Evolutionary conservation across 2,329 filamentous ascomycete species (phyloP).

Genomic region (Fusarium nematophilum): DNA sequence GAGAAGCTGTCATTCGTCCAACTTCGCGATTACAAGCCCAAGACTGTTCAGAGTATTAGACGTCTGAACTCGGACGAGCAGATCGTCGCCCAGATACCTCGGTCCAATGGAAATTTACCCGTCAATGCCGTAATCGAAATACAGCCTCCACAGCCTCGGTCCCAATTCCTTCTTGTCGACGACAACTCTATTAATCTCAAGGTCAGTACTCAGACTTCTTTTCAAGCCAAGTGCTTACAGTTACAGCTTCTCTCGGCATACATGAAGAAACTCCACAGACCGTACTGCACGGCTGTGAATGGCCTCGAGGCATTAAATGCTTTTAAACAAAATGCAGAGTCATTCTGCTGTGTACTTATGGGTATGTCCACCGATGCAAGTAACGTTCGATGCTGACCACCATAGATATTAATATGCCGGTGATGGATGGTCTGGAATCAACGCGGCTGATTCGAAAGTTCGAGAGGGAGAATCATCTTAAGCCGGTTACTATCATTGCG

Average conservation of each 20-base stretch:
- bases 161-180: not conserved
- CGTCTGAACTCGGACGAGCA: no score
- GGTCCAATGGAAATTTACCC: no score
- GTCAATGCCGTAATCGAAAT: no score
- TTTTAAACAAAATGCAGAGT: not conserved
- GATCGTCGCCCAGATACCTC: no score
- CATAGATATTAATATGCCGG: slow-evolving; percentile 14
- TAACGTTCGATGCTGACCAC: not conserved
- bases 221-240: not conserved
- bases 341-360: not conserved
- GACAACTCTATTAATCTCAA: not conserved
- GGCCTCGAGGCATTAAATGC: not conserved
- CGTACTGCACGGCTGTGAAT: not conserved
- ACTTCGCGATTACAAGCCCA: no score
- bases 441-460: slow-evolving; percentile 12
- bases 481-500: not conserved
- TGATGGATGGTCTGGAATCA: slow-evolving; percentile 11
- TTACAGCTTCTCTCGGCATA: not conserved
- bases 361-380: not conserved
- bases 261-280: not conserved
- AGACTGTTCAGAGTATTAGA: no score
- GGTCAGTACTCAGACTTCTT: not conserved
- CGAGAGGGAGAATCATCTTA: not conserved
- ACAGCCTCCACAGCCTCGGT: no score
- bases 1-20: no score